These are phyloP conservation scores for Candida argentea DNA, from an alignment of 805 yeast species.

Conservation along the genomic window DNA sequence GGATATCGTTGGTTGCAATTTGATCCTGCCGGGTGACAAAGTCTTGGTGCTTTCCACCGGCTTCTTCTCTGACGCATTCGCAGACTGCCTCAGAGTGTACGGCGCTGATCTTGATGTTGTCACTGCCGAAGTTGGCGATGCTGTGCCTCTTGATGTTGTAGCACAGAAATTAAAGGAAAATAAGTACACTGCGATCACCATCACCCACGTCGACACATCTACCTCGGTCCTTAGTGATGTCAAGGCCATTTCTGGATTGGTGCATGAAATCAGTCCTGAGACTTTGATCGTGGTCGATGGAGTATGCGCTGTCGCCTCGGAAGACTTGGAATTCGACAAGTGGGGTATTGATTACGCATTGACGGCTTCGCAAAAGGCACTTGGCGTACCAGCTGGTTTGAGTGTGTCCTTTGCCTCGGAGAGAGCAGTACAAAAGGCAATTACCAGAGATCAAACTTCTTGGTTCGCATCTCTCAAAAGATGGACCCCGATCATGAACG, in stretches of 20 bases:
- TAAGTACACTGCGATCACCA: constrained; percentile 60
- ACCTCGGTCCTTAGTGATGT: constrained; percentile 85
- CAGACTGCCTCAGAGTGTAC: constrained; percentile 61
- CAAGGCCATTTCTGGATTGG: constrained; percentile 47
- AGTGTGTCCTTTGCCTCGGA: constrained; percentile 66
- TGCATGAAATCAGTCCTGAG: constrained; percentile 61
- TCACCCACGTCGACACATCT: constrained; percentile 95
- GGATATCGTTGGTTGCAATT: constrained; percentile 80
- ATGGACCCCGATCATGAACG: constrained; percentile 85
- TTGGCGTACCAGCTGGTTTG: constrained; percentile 91
- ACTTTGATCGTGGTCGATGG: constrained; percentile 85
- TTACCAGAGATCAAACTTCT: constrained; percentile 36
- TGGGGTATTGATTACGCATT: constrained; percentile 88
- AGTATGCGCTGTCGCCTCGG: constrained; percentile 91
- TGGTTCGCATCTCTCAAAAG: constrained; percentile 65
- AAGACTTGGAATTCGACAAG: constrained; percentile 69
- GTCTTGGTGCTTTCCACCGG: constrained; percentile 85
- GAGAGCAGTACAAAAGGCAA: constrained; percentile 60
- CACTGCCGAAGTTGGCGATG: constrained; percentile 65
- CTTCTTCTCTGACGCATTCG: constrained; percentile 76
- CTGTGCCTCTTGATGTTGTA: constrained; percentile 46
- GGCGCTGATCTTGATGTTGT: constrained; percentile 69
- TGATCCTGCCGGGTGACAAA: constrained; percentile 52
- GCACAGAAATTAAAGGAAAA: constrained; percentile 43
- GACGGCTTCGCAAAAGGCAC: constrained; percentile 92